These are phyloP conservation scores for Emiliania huxleyi DNA, from an alignment of 78 protist species.

Conservation along the genomic window DNA sequence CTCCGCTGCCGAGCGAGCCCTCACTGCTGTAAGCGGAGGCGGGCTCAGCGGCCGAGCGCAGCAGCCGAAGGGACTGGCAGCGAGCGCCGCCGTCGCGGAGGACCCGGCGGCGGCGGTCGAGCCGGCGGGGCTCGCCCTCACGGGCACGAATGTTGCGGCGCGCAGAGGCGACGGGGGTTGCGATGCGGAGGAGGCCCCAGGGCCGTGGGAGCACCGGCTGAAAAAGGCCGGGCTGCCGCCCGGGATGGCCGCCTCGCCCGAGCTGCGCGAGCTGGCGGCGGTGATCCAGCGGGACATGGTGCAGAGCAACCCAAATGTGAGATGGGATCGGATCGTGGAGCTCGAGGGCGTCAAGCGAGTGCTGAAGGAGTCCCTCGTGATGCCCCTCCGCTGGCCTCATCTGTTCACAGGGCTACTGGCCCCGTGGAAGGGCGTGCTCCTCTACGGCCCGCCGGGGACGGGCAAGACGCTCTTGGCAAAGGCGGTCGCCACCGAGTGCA, in stretches of 20 bases:
- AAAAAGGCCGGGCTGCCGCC: conserved; percentile 49
- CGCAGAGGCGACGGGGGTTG: too few relatives aligned
- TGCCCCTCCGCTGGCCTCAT: conserved; percentile 78
- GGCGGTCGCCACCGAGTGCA: conserved; percentile 93
- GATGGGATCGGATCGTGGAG: conserved; percentile 68
- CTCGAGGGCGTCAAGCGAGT: conserved; percentile 71
- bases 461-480: conserved; percentile 74
- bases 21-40: too few relatives aligned
- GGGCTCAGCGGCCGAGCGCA: too few relatives aligned
- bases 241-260: neutral
- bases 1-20: too few relatives aligned
- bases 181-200: neutral
- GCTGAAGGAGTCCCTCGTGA: conserved; percentile 63
- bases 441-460: conserved; percentile 72
- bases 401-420: conserved; percentile 60
- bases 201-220: conserved; percentile 42
- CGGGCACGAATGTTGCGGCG: neutral
- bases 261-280: conserved; percentile 45
- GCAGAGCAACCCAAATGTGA: conserved; percentile 57
- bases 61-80: neutral
- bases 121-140: neutral
- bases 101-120: neutral
- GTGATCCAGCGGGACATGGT: conserved; percentile 59
- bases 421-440: conserved; percentile 84
- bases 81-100: too few relatives aligned